Evolutionary conservation across 306 rosid genomes (phyloP).

Genomic region (Astragalus glycyphyllos): DNA sequence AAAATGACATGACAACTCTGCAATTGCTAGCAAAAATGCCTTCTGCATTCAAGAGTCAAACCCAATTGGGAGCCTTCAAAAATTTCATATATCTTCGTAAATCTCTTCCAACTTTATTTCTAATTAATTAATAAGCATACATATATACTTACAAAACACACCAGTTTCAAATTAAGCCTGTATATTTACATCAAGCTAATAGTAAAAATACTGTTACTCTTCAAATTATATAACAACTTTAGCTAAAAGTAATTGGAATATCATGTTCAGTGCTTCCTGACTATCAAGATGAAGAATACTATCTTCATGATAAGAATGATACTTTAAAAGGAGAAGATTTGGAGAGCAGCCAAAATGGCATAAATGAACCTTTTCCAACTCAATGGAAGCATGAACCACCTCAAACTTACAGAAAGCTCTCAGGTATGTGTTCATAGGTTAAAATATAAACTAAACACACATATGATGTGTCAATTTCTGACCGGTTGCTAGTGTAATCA

Average conservation of each 20-base stretch:
- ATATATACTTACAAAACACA: neutral
- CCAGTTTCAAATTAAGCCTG: too few relatives aligned
- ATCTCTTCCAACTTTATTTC: neutral
- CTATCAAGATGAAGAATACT: slow-evolving; percentile 35
- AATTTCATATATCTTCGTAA: slow-evolving; percentile 41
- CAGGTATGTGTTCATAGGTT: slow-evolving; percentile 20
- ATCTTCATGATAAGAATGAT: neutral
- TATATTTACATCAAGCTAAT: too few relatives aligned
- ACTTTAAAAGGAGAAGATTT: slow-evolving; percentile 20
- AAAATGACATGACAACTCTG: slow-evolving; percentile 40
- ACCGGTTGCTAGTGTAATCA: too few relatives aligned
- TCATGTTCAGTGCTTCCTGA: slow-evolving; percentile 45
- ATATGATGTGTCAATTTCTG: too few relatives aligned
- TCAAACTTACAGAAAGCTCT: slow-evolving; percentile 25
- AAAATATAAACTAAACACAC: neutral
- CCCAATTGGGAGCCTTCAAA: slow-evolving; percentile 40
- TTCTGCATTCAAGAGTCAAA: slow-evolving; percentile 44
- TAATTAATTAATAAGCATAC: slow-evolving; percentile 6
- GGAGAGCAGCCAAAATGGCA: slow-evolving; percentile 23
- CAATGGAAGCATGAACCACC: slow-evolving; percentile 17
- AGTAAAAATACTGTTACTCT: neutral
- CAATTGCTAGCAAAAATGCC: slow-evolving; percentile 52
- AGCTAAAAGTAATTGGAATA: neutral
- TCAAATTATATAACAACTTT: neutral
- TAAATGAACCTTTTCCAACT: neutral